Percentiles rank a stretch among this genome's conserved stretches.
Conservation (phyloP, 2,329 filamentous ascomycete genomes). For the Sporothrix euskadiensis region DNA sequence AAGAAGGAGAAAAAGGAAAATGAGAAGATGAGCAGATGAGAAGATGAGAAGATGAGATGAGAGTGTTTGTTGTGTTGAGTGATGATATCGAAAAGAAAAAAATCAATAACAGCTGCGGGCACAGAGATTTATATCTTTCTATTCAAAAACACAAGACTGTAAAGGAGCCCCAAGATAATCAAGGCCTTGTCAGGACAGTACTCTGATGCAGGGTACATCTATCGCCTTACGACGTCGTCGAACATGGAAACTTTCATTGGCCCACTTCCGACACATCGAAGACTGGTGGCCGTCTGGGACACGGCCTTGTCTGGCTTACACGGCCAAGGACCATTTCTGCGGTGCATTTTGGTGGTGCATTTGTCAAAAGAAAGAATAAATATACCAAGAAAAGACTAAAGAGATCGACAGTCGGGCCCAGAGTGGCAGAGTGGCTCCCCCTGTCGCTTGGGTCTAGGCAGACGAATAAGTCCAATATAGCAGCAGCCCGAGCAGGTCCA, state of each 20-base stretch:
- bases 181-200: not conserved
- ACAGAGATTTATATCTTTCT: slow-evolving; percentile 13
- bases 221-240: not conserved
- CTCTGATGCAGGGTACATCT: not conserved
- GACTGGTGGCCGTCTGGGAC: not conserved
- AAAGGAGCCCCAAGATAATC: not conserved
- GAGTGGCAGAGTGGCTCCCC: not conserved
- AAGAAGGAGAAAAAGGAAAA: not conserved
- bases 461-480: slow-evolving; percentile 17
- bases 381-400: not conserved
- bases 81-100: slow-evolving; percentile 4
- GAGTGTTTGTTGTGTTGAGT: not conserved
- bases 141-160: not conserved
- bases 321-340: not conserved
- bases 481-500: not conserved
- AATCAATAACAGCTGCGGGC: not conserved
- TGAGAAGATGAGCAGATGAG: not conserved
- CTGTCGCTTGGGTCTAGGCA: not conserved
- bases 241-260: not conserved
- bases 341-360: not conserved
- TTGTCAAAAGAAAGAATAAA: not conserved
- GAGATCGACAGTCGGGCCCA: not conserved
- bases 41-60: not conserved
- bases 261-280: not conserved
- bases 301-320: not conserved